Evolutionary conservation across 257 asterid species (phyloP).

Genomic region (Nicotiana sylvestris): DNA sequence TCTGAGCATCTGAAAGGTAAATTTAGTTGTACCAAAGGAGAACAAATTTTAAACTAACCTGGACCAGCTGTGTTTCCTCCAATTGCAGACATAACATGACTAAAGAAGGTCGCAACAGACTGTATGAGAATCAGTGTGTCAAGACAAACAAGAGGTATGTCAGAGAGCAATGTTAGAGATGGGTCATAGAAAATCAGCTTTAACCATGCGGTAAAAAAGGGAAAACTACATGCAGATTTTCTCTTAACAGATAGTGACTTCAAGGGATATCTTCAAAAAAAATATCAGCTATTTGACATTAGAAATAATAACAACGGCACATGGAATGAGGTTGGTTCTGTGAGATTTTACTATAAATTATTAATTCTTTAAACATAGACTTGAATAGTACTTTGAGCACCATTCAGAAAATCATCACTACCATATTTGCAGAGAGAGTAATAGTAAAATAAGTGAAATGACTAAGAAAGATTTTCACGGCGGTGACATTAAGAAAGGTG

Average conservation of each 20-base stretch:
- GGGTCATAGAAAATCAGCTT: neutral
- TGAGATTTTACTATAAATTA: neutral
- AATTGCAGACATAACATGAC: conserved; percentile 93
- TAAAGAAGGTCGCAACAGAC: conserved; percentile 87
- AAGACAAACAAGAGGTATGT: neutral
- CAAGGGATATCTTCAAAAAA: neutral
- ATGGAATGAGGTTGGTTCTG: neutral
- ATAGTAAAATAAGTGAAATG: neutral
- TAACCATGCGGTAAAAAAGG: neutral
- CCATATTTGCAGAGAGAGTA: neutral
- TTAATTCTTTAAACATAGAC: neutral
- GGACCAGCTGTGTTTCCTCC: conserved; percentile 98
- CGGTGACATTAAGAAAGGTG: neutral
- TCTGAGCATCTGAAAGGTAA: neutral
- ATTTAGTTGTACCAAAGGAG: neutral
- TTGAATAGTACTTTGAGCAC: neutral
- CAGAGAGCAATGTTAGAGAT: neutral
- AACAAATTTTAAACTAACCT: conserved; percentile 37
- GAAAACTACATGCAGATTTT: neutral
- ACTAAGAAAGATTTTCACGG: neutral
- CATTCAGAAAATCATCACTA: neutral
- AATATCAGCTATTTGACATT: neutral
- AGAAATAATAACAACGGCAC: neutral
- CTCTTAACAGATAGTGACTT: neutral
- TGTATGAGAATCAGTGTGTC: conserved; percentile 23